Evolutionary conservation across 805 yeast species (phyloP), one percentile per base, ranked within the genome.

Genomic region (Candida rishiriensis): DNA sequence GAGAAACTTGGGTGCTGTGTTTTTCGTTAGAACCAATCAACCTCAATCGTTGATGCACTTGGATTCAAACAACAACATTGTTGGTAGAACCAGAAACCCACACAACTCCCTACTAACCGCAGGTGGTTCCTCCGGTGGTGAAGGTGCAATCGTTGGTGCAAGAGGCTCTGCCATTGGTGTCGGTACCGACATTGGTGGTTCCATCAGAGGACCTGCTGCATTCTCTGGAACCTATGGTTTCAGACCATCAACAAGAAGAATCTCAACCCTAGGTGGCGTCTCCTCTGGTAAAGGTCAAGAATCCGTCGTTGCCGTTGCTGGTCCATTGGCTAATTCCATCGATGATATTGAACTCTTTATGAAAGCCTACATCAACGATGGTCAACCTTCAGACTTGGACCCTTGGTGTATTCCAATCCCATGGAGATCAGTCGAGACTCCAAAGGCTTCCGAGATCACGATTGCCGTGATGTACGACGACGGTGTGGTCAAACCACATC

Each of bases 101-200:
- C 64, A 68, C 61, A 82, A 83, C 52, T 67, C 80, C 33, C 63
- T 71, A 21, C 66, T 81, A 46, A 75, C 84, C 15, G 72, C 84
- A 2, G 88, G 88, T 50, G 88, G 88, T n/a, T 78, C 85, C 1
- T 78, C 85, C 3, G 83, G 85, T 34, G 88, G 88, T 48, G 88
- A 82, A 60, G 85, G 87, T 50, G 79, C 85, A 0, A 59, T 78
- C 48, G 75, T 80, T 41, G 78, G 76, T 2, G 71, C 77, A 59
- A 75, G 72, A 42, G 87, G 79, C 6, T 77, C 85, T 15, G 75
- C 79, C 1, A 50, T 83, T 36, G 90, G 85, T 15, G 68, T 79
- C 36, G 88, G 88, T 35, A 76, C 85, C 26, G 88, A 83, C 57
- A 82, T 83, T 49, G 88, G 88, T 47, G 88, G 88, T 1, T 76